phyloP scores from a whole-genome alignment of 305 asterid species.

The Fraxinus sp. region DNA sequence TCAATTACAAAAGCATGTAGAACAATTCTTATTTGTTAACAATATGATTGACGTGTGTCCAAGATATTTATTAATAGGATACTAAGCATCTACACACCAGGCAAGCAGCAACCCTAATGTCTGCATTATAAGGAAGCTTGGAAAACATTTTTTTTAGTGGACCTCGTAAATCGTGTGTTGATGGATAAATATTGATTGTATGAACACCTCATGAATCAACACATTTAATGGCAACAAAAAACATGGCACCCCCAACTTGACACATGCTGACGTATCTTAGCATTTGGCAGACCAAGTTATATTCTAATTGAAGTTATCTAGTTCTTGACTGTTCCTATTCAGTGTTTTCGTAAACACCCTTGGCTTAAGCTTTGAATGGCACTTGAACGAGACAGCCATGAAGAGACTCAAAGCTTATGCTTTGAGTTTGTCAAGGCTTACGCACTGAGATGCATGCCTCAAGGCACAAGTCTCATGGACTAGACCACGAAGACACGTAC shows the following conservation, averaged over 20 bases:
- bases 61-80: not conserved
- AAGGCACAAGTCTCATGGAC: not conserved
- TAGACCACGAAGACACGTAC: not conserved
- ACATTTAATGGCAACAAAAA: not conserved
- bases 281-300: not conserved
- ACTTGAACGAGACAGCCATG: not conserved
- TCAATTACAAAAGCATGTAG: not conserved
- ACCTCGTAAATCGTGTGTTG: not conserved
- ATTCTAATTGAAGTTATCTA: not conserved
- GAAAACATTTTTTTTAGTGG: not conserved
- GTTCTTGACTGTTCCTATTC: not conserved
- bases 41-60: not conserved
- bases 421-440: not conserved
- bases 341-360: not conserved
- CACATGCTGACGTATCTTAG: not conserved
- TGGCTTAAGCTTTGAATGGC: not conserved
- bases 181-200: not conserved
- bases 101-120: not conserved
- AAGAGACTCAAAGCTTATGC: not conserved
- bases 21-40: not conserved
- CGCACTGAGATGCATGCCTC: not conserved
- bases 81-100: not conserved
- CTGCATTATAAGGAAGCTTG: not conserved
- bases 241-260: not conserved
- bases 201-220: not conserved